A percentile compares a stretch with the other conserved stretches of the same genome.
These are phyloP conservation scores for Penicillium sp. DNA, from an alignment of 2,329 filamentous ascomycete genomes.

Conservation along the genomic window DNA sequence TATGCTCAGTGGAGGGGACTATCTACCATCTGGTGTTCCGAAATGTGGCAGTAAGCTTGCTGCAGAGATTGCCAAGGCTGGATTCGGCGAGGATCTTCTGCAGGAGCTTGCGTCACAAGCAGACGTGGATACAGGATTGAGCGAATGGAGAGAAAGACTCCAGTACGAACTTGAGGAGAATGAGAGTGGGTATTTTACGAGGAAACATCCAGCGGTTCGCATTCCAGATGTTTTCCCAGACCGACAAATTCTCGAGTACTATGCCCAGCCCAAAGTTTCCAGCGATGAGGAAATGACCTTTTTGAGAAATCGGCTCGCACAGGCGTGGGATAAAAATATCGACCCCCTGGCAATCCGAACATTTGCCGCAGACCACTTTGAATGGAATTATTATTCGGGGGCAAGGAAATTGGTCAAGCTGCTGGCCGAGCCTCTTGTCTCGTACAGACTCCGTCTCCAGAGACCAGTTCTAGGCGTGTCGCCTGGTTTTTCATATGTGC, in stretches of 20 bases:
- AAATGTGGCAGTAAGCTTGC: slow-evolving; percentile 85
- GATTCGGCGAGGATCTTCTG: slow-evolving; percentile 73
- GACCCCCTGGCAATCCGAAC: slow-evolving; percentile 66
- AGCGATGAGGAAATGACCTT: slow-evolving; percentile 54
- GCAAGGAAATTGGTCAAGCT: slow-evolving; percentile 82
- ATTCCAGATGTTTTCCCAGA: slow-evolving; percentile 83
- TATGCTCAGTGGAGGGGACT: slow-evolving; percentile 93
- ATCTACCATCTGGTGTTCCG: slow-evolving; percentile 80
- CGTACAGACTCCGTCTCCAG: slow-evolving; percentile 52
- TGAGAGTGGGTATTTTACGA: slow-evolving; percentile 74
- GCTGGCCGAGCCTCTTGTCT: slow-evolving; percentile 73
- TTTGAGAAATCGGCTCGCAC: slow-evolving; percentile 51
- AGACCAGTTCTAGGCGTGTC: slow-evolving; percentile 37
- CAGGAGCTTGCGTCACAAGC: slow-evolving; percentile 55
- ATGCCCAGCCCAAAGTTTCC: slow-evolving; percentile 83
- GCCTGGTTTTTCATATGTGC: slow-evolving; percentile 30
- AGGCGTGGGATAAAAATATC: slow-evolving; percentile 60
- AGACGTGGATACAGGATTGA: slow-evolving; percentile 43
- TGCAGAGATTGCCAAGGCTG: slow-evolving; percentile 83
- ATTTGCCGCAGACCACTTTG: slow-evolving; percentile 77
- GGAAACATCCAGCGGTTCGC: slow-evolving; percentile 67
- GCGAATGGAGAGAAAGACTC: slow-evolving; percentile 69
- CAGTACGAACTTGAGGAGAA: slow-evolving; percentile 78
- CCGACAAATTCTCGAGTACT: slow-evolving; percentile 74
- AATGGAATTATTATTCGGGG: slow-evolving; percentile 76